Conservation (phyloP, 2,329 filamentous ascomycete genomes). For the Phialophora tarda region DNA sequence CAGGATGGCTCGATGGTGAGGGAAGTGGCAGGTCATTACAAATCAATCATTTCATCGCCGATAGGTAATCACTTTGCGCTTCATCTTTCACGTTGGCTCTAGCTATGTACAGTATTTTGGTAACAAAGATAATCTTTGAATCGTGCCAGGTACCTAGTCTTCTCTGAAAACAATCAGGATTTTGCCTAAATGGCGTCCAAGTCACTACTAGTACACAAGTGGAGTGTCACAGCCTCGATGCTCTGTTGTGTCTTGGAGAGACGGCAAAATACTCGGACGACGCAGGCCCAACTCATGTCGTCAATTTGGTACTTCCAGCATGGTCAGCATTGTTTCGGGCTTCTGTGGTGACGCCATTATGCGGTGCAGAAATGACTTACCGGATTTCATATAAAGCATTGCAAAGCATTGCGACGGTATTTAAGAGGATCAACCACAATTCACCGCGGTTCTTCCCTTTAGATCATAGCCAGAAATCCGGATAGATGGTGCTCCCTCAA, state of each 20-base stretch:
- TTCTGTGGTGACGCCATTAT: background rate
- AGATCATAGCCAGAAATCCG: background rate
- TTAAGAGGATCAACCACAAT: background rate
- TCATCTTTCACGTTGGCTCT: background rate
- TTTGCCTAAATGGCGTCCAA: background rate
- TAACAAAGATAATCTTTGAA: background rate
- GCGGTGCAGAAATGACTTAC: background rate
- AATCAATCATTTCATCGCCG: background rate
- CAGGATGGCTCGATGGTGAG: background rate
- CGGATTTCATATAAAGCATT: too few species aligned
- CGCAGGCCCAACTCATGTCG: background rate
- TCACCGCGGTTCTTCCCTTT: background rate
- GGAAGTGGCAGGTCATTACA: background rate
- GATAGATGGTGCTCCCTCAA: background rate
- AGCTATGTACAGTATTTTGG: background rate
- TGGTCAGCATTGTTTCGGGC: background rate
- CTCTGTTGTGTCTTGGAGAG: background rate
- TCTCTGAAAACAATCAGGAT: background rate
- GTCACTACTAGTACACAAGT: background rate
- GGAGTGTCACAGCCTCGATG: background rate
- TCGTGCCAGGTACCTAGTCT: background rate
- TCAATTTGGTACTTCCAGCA: background rate
- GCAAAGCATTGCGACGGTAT: background rate
- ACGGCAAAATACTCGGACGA: background rate
- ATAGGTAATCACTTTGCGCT: background rate